A percentile compares a stretch with the other conserved stretches of the same genome.
Evolutionary conservation across 2,329 filamentous ascomycete genomes (phyloP).

Genomic region (Cladophialophora chaetospira): DNA sequence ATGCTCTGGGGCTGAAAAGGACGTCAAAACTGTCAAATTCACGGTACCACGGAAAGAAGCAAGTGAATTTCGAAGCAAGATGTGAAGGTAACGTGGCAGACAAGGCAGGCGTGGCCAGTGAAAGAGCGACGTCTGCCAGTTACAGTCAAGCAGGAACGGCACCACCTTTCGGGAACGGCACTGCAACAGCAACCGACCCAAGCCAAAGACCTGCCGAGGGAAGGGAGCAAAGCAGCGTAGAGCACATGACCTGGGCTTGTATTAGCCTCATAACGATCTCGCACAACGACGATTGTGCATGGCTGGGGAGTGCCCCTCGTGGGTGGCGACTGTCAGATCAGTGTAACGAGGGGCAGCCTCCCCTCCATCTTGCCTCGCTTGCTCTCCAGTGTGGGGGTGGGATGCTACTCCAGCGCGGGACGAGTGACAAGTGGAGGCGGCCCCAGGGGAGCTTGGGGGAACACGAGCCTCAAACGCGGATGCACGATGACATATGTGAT

Average conservation of each 20-base stretch:
- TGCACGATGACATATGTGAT: too few relatives aligned
- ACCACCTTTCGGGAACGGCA: not conserved
- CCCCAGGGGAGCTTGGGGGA: too few relatives aligned
- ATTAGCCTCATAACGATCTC: not conserved
- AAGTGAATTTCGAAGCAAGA: constrained; percentile 10
- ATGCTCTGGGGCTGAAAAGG: constrained; percentile 4
- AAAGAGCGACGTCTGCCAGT: not conserved
- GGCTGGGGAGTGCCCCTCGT: too few relatives aligned
- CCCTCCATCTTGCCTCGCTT: not conserved
- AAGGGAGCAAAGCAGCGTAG: too few relatives aligned
- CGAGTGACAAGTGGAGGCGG: too few relatives aligned
- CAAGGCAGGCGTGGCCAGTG: not conserved
- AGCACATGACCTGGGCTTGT: not conserved
- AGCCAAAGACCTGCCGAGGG: constrained; percentile 21
- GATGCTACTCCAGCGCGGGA: too few relatives aligned
- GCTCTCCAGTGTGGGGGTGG: too few relatives aligned
- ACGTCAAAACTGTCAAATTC: not conserved
- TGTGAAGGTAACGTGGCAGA: constrained; percentile 15
- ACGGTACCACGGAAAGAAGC: constrained; percentile 3
- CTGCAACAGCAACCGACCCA: constrained; percentile 2
- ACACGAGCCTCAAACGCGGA: too few relatives aligned
- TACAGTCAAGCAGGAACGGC: not conserved
- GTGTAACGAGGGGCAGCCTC: too few relatives aligned
- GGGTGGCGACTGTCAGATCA: too few relatives aligned
- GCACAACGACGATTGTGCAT: not conserved